Conservation (phyloP, 495 filamentous ascomycete genomes). For the Aspergillus ostianus region DNA sequence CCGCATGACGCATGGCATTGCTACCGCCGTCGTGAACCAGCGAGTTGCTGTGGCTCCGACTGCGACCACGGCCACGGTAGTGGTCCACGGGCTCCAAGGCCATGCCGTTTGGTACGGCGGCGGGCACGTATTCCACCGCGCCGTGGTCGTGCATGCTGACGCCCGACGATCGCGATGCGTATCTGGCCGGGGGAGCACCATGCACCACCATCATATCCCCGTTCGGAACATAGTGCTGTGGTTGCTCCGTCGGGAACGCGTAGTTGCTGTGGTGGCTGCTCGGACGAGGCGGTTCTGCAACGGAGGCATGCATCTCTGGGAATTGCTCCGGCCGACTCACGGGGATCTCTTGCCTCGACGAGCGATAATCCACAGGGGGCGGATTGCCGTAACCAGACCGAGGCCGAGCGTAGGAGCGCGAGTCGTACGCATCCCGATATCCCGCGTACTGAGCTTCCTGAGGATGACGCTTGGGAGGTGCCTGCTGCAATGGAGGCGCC, state of each 20-base stretch:
- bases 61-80: slow-evolving; percentile 17
- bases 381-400: slow-evolving; percentile 31
- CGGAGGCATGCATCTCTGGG: slow-evolving; percentile 16
- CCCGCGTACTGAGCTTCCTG: slow-evolving; percentile 25
- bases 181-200: slow-evolving; percentile 7
- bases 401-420: slow-evolving; percentile 28
- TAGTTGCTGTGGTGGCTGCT: slow-evolving; percentile 19
- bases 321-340: slow-evolving; percentile 12
- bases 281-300: slow-evolving; percentile 18
- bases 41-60: slow-evolving; percentile 22
- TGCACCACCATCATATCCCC: slow-evolving; percentile 1
- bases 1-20: slow-evolving; percentile 26
- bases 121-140: slow-evolving; percentile 16
- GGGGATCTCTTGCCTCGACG: slow-evolving; percentile 24
- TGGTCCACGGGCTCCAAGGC: neutral
- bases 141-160: slow-evolving; percentile 14
- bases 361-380: slow-evolving; percentile 27
- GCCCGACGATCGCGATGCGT: slow-evolving; percentile 10
- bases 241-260: slow-evolving; percentile 13
- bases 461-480: slow-evolving; percentile 17
- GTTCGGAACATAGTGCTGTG: slow-evolving; percentile 10
- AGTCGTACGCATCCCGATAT: slow-evolving; percentile 21
- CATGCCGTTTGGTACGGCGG: slow-evolving; percentile 7
- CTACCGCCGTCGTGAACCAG: slow-evolving; percentile 15
- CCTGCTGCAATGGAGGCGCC: slow-evolving; percentile 15